Evolutionary conservation across 2,329 filamentous ascomycete species (phyloP).

Genomic region (Hymenoscyphus repandus): DNA sequence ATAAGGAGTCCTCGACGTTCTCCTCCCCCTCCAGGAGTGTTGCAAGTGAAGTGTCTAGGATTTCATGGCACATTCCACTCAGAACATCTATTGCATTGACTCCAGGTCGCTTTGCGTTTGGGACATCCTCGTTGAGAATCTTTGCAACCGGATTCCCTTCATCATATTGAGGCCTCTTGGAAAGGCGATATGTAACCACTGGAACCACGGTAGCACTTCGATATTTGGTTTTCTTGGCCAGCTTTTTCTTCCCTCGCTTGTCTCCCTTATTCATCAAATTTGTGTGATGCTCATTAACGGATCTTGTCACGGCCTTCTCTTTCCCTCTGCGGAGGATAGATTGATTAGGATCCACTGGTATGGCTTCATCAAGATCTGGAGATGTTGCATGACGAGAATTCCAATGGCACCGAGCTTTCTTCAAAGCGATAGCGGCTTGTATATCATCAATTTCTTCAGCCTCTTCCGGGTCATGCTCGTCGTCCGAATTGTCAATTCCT

Average conservation of each 20-base stretch:
- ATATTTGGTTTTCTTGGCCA: constrained; percentile 23
- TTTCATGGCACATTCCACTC: constrained; percentile 55
- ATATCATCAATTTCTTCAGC: constrained; percentile 32
- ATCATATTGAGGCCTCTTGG: constrained; percentile 38
- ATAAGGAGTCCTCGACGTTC: constrained; percentile 40
- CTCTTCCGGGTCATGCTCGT: constrained; percentile 27
- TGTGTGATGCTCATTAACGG: constrained; percentile 5
- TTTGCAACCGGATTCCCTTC: constrained; percentile 40
- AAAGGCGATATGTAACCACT: constrained; percentile 57
- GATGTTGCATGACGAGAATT: constrained; percentile 25
- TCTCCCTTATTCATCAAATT: constrained; percentile 26
- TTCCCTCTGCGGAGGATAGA: constrained; percentile 15
- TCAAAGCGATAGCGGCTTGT: constrained; percentile 31
- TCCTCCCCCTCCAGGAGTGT: constrained; percentile 41
- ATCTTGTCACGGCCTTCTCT: constrained; percentile 6
- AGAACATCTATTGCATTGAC: constrained; percentile 61
- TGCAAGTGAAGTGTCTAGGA: constrained; percentile 46
- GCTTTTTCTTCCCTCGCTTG: constrained; percentile 23
- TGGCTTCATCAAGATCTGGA: constrained; percentile 38
- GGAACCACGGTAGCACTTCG: constrained; percentile 43
- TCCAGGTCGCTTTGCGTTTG: constrained; percentile 46
- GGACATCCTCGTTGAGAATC: constrained; percentile 46
- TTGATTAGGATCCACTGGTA: constrained; percentile 21
- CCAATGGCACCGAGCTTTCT: constrained; percentile 36
- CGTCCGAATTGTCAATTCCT: constrained; percentile 7